phyloP scores from a whole-genome alignment of 2,329 filamentous ascomycete genomes.

The Penicillium sp. region DNA sequence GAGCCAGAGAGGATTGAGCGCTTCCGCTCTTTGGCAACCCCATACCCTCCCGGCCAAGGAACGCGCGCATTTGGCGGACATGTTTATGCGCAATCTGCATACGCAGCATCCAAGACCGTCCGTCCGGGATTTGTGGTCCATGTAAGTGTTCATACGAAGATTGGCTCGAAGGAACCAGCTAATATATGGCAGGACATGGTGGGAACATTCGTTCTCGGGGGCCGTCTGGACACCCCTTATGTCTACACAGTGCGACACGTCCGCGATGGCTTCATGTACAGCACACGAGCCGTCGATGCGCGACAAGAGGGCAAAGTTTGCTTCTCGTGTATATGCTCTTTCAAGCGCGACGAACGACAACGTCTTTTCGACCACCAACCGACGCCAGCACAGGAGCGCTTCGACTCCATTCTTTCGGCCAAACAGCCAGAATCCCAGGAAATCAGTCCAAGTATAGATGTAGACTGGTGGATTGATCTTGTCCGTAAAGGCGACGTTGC shows the following conservation, averaged over 20 bases:
- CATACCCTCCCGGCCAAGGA: slow-evolving; percentile 47
- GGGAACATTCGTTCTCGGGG: slow-evolving; percentile 55
- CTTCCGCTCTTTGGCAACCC: slow-evolving; percentile 32
- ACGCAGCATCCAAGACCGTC: slow-evolving; percentile 59
- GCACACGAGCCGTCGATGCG: slow-evolving; percentile 55
- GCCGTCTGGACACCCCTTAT: slow-evolving; percentile 51
- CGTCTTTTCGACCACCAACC: slow-evolving; percentile 35
- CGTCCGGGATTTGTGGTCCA: slow-evolving; percentile 53
- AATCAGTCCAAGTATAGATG: slow-evolving; percentile 37
- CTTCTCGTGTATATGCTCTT: slow-evolving; percentile 56
- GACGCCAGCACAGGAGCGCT: slow-evolving; percentile 30
- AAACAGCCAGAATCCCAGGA: slow-evolving; percentile 38
- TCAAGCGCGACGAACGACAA: slow-evolving; percentile 49
- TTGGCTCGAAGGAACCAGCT: background rate
- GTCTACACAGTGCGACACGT: slow-evolving; percentile 54
- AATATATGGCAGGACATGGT: slow-evolving; percentile 49
- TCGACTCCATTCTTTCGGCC: slow-evolving; percentile 29
- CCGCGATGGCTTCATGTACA: slow-evolving; percentile 55
- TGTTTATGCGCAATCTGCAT: slow-evolving; percentile 60
- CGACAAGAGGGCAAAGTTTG: slow-evolving; percentile 52
- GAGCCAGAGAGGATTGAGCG: slow-evolving; percentile 31
- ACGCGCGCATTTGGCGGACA: slow-evolving; percentile 57
- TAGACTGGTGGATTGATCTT: slow-evolving; percentile 37
- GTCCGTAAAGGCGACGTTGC: slow-evolving; percentile 27
- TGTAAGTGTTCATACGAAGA: slow-evolving; percentile 37